Base-by-base conservation (phyloP, 78 protist species). In the Emiliania huxleyi region DNA sequence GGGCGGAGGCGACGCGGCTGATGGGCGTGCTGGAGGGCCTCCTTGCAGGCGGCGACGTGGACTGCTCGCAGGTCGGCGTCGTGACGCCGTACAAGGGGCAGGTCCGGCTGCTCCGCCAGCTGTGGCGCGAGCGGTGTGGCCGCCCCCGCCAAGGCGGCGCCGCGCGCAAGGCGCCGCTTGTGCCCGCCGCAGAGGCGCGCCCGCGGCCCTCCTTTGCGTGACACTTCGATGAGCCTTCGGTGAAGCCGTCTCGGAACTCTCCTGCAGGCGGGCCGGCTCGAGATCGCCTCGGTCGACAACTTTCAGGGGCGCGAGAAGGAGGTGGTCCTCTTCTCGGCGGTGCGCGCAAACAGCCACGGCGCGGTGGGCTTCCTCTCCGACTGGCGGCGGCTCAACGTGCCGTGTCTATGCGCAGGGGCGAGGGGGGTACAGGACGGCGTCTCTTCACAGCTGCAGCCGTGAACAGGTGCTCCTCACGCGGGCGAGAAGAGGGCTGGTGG, bases 261-360 rank as follows among this genome's bases (percentile, higher is more conserved):
- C 55, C 55, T 48, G 55, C 55, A 48, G 4, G 55, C 55, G 11
- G 55, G 11, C 55, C 55, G 11, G 55, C 55, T 97, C 21, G 98
- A 97, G 46, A 93, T 97, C 38, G 95, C 95, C 33, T 96, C 97
- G 21, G 98, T 97, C 0, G 98, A 97, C 95, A 97, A 98, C 18
- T 97, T 97, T 79, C 98, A 97, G 85, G 98, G 98, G 43, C 94
- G 98, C 37, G 98, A 97, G 91, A 97, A 97, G 85, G 98, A 97
- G 37, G 97, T 94, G 15, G 84, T 97, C 29, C 46, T 97, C 38
- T 79, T 97, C 15, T 95, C 96, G 42, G 8, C 90, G 8, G 97
- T 96, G 73, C 69, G 98, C 77, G 0, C 97, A 69, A 75, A 94
- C 79, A 38, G 69, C 87, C 40, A 29, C 93, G 81, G 96, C 73